Percentiles rank a stretch among this genome's conserved stretches.
phyloP scores from a whole-genome alignment of 2,329 filamentous ascomycete species.

The Exserohilum turcica region DNA sequence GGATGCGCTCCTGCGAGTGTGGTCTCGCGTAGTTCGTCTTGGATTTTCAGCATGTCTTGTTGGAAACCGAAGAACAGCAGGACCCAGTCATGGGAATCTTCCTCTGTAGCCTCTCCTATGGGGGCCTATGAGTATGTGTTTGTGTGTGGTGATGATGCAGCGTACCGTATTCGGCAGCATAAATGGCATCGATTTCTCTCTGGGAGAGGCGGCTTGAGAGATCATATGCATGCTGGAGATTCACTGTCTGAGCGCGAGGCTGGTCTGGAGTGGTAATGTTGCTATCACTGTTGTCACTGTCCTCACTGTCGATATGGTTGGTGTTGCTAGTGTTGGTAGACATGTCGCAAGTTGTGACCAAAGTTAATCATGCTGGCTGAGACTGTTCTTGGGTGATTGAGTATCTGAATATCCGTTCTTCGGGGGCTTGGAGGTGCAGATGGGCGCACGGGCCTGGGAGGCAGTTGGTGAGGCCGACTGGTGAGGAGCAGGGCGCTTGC shows the following conservation, averaged over 20 bases:
- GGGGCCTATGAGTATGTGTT: background rate
- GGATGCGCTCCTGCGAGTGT: background rate
- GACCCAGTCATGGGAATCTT: slow-evolving; percentile 1
- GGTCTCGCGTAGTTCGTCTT: background rate
- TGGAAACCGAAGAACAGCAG: background rate
- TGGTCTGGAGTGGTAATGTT: background rate
- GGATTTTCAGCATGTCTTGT: background rate
- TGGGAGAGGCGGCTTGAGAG: background rate
- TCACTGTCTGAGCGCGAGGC: background rate
- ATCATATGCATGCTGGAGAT: background rate
- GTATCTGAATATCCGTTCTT: background rate
- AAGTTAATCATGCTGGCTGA: no score
- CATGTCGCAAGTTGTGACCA: background rate
- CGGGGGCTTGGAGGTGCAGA: no score
- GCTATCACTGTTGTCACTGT: background rate
- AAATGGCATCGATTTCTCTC: background rate
- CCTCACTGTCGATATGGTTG: no score
- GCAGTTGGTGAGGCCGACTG: no score
- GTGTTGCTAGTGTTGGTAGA: background rate
- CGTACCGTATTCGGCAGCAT: background rate
- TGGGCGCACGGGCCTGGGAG: no score
- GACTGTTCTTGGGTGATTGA: background rate
- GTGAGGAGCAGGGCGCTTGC: no score
- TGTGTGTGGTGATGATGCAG: no score
- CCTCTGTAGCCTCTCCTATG: slow-evolving; percentile 1